phyloP scores from a whole-genome alignment of 2,329 filamentous ascomycete genomes.

The Venturia effusa region DNA sequence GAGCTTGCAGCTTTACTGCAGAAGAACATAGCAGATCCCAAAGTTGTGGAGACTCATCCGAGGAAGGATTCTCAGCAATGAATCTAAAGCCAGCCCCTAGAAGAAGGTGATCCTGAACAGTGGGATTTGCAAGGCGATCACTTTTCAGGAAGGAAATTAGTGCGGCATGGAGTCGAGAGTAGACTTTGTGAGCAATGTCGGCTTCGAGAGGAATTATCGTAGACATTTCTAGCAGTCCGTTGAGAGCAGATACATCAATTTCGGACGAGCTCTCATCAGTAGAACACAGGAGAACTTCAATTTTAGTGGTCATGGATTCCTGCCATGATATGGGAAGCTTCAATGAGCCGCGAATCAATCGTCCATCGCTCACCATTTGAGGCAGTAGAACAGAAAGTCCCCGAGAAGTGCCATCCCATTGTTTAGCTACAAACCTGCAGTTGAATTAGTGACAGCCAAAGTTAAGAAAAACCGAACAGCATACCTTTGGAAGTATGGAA shows the following conservation, averaged over 20 bases:
- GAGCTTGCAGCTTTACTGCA: conserved; percentile 13
- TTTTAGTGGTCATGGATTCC: neutral
- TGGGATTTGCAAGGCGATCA: conserved; percentile 5
- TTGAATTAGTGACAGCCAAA: neutral
- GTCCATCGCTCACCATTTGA: neutral
- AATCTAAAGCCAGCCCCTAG: conserved; percentile 64
- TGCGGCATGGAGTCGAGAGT: conserved; percentile 15
- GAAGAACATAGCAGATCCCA: conserved; percentile 51
- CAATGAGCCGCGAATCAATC: neutral
- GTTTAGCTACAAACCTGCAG: conserved; percentile 1
- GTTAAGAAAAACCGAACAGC: neutral
- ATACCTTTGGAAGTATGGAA: conserved; percentile 62
- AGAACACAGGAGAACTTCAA: neutral
- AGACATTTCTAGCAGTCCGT: conserved; percentile 1
- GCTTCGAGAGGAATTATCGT: neutral
- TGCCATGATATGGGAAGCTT: conserved; percentile 6
- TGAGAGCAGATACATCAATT: neutral
- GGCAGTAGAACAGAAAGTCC: neutral
- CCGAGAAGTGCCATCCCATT: neutral
- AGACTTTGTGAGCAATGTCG: neutral
- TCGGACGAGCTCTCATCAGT: neutral
- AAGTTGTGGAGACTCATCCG: conserved; percentile 46
- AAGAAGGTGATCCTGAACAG: conserved; percentile 44
- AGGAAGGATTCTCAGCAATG: conserved; percentile 51
- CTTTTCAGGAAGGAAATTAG: conserved; percentile 16